These are phyloP conservation scores for Tetrahymena borealis DNA, from an alignment of 73 alveolate genomes.

Conservation along the genomic window DNA sequence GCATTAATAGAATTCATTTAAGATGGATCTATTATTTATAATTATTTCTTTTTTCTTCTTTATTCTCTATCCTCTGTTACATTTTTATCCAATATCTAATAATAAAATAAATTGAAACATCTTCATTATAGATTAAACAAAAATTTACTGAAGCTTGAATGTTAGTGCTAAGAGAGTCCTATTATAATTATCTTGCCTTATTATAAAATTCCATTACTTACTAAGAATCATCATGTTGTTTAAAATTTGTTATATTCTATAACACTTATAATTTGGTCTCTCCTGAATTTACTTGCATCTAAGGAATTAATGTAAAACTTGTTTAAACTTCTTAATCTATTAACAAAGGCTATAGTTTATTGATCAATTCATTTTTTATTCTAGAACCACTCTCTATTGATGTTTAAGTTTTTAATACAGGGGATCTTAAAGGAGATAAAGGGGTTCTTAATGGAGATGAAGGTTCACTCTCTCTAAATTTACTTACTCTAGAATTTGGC, in stretches of 20 bases:
- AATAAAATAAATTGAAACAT: background rate
- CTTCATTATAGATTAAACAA: background rate
- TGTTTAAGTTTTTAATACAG: background rate
- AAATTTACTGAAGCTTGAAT: background rate
- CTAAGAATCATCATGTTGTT: background rate
- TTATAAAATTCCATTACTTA: background rate
- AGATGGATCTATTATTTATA: background rate
- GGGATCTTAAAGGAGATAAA: background rate
- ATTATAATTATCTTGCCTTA: background rate
- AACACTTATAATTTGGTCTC: background rate
- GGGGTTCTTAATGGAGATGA: background rate
- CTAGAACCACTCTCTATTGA: background rate
- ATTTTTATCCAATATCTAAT: background rate
- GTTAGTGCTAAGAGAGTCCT: background rate
- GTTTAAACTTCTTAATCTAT: background rate
- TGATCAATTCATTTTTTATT: background rate
- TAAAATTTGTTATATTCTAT: background rate
- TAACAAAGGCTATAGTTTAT: background rate
- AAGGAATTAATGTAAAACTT: background rate
- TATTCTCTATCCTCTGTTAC: background rate
- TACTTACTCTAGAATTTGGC: background rate
- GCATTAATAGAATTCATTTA: background rate
- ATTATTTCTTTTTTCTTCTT: background rate
- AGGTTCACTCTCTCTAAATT: background rate
- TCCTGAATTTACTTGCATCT: background rate